Percentiles rank a stretch among this genome's conserved stretches.
Conservation (phyloP, 495 filamentous ascomycete species). For the Daldinia loculata region DNA sequence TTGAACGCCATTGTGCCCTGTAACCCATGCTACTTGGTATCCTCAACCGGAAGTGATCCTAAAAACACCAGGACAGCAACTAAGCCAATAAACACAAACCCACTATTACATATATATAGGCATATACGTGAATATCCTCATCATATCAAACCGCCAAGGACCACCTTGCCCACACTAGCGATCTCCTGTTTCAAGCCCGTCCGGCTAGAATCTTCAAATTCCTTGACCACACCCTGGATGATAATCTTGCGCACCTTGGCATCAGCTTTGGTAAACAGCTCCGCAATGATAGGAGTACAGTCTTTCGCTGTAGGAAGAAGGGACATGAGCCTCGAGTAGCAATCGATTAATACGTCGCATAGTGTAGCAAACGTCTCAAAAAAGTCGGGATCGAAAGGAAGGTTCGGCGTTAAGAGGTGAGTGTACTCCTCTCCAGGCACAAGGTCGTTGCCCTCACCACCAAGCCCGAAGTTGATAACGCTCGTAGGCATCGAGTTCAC, state of each 20-base stretch:
- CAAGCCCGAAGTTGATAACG: constrained; percentile 55
- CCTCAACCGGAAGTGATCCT: constrained; percentile 31
- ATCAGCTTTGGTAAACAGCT: constrained; percentile 91
- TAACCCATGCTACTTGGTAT: constrained; percentile 37
- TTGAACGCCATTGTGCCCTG: constrained; percentile 31
- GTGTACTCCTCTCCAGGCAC: constrained; percentile 82
- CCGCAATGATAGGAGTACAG: constrained; percentile 70
- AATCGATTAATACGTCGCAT: constrained; percentile 94
- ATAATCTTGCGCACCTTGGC: constrained; percentile 84
- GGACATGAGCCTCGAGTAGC: constrained; percentile 78
- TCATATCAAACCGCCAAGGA: constrained; percentile 88
- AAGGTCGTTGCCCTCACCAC: constrained; percentile 58
- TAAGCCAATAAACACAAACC: constrained; percentile 15
- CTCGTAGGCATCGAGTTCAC: constrained; percentile 46
- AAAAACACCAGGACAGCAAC: constrained; percentile 26
- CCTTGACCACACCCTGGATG: constrained; percentile 81
- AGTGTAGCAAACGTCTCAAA: constrained; percentile 97
- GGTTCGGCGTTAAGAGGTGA: constrained; percentile 85
- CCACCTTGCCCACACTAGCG: constrained; percentile 82
- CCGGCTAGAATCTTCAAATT: constrained; percentile 90
- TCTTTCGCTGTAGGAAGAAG: constrained; percentile 72
- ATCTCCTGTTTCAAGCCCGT: constrained; percentile 79
- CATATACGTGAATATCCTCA: constrained; percentile 8
- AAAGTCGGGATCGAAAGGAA: constrained; percentile 98
- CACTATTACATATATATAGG: constrained; percentile 15